phyloP scores from a whole-genome alignment of 129 eudicot species.

The Saposhnikovia divaricata region DNA sequence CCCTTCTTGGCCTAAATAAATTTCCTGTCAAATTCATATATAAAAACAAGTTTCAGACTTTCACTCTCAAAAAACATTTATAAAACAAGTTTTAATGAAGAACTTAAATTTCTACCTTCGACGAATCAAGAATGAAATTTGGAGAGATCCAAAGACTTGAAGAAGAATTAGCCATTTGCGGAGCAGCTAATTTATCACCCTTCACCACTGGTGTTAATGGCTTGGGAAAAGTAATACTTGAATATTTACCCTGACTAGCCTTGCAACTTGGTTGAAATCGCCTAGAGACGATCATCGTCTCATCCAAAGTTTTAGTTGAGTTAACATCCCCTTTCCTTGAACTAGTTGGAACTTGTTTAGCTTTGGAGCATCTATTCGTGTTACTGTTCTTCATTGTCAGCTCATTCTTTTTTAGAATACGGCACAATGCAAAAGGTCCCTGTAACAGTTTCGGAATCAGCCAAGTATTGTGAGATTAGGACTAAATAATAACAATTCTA shows the following conservation, averaged over 20 bases:
- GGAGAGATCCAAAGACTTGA: constrained; percentile 64
- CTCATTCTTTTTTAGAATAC: constrained; percentile 58
- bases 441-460: constrained; percentile 12
- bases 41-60: not conserved
- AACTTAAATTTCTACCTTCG: constrained; percentile 36
- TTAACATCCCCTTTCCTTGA: constrained; percentile 14
- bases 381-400: constrained; percentile 26
- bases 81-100: not conserved
- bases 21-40: constrained; percentile 40
- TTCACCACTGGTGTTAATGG: constrained; percentile 32
- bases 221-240: constrained; percentile 46
- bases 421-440: constrained; percentile 80
- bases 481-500: not conserved
- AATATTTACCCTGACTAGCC: constrained; percentile 38
- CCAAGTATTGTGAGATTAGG: not conserved
- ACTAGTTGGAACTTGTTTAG: constrained; percentile 35
- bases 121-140: constrained; percentile 70
- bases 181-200: constrained; percentile 23
- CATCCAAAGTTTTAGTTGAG: constrained; percentile 25
- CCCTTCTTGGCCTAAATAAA: constrained; percentile 28
- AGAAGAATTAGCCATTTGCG: constrained; percentile 21
- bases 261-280: constrained; percentile 24
- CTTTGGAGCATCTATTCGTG: constrained; percentile 28
- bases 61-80: not conserved
- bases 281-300: constrained; percentile 22